Percentiles rank a stretch among this genome's conserved stretches.
Conservation (phyloP, 805 yeast species). For the Ogataea saltuana region DNA sequence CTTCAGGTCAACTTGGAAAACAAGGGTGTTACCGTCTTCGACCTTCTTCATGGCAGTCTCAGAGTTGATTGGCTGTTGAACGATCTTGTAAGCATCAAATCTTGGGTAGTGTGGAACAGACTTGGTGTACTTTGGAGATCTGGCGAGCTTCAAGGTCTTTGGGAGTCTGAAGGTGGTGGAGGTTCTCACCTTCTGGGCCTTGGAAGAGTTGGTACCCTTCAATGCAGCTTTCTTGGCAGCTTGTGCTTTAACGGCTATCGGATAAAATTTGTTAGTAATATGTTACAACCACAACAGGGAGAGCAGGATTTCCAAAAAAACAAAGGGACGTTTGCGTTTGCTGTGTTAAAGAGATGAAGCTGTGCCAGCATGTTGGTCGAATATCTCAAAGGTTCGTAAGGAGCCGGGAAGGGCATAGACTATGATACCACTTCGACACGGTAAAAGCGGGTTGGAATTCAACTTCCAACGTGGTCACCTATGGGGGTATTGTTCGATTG, state of each 20-base stretch:
- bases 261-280: slow-evolving; percentile 32
- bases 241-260: slow-evolving; percentile 72
- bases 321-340: background rate
- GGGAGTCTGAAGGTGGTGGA: slow-evolving; percentile 95
- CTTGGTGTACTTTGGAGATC: slow-evolving; percentile 95
- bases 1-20: slow-evolving; percentile 95
- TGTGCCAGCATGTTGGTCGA: background rate
- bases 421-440: too few relatives aligned
- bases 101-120: slow-evolving; percentile 97
- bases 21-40: slow-evolving; percentile 98
- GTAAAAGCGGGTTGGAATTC: too few relatives aligned
- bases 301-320: background rate
- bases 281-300: background rate
- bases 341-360: background rate
- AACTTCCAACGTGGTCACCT: too few relatives aligned
- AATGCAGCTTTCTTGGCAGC: slow-evolving; percentile 98
- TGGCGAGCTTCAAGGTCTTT: slow-evolving; percentile 91
- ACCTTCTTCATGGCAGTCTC: slow-evolving; percentile 99
- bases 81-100: slow-evolving; percentile 92
- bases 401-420: too few relatives aligned
- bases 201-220: slow-evolving; percentile 93
- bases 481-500: too few relatives aligned
- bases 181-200: slow-evolving; percentile 92
- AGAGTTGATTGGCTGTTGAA: slow-evolving; percentile 92
- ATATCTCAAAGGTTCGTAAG: too few relatives aligned